Evolutionary conservation across 306 rosid species (phyloP).

Genomic region (Begonia fuchsioides): DNA sequence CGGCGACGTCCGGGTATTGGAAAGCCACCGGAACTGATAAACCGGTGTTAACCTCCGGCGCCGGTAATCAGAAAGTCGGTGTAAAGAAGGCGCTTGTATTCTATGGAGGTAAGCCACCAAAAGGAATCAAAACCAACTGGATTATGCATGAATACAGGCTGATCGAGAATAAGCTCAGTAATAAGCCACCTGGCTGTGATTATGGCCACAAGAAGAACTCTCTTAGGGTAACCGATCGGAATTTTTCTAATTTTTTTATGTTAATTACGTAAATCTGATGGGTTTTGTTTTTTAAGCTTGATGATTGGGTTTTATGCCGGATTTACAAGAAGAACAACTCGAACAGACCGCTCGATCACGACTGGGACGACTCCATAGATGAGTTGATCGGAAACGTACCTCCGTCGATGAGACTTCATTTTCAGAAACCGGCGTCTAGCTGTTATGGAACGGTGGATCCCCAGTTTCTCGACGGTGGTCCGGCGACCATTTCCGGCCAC

Average conservation of each 20-base stretch:
- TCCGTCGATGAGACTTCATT: slow-evolving; percentile 27
- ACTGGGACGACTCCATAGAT: slow-evolving; percentile 48
- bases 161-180: slow-evolving; percentile 39
- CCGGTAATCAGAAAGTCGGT: slow-evolving; percentile 47
- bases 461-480: slow-evolving; percentile 31
- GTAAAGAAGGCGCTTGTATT: slow-evolving; percentile 66
- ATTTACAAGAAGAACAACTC: slow-evolving; percentile 62
- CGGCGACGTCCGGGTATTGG: slow-evolving; percentile 72
- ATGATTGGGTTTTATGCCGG: slow-evolving; percentile 69
- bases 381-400: slow-evolving; percentile 40
- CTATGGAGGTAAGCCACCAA: slow-evolving; percentile 65
- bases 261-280: background rate
- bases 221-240: slow-evolving; percentile 28
- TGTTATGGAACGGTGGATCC: slow-evolving; percentile 35
- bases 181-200: slow-evolving; percentile 55
- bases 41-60: slow-evolving; percentile 33
- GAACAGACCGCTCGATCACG: slow-evolving; percentile 31
- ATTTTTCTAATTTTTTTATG: background rate
- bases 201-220: slow-evolving; percentile 62
- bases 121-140: slow-evolving; percentile 72
- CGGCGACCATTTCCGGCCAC: slow-evolving; percentile 3
- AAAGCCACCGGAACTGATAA: slow-evolving; percentile 68
- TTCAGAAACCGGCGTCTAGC: slow-evolving; percentile 23
- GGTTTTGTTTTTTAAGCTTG: slow-evolving; percentile 23
- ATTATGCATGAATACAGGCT: slow-evolving; percentile 69